Percentiles rank a stretch among this genome's conserved stretches.
phyloP scores from a whole-genome alignment of 1,284 basidiomycete genomes.

The Xerocomus amazonicus region DNA sequence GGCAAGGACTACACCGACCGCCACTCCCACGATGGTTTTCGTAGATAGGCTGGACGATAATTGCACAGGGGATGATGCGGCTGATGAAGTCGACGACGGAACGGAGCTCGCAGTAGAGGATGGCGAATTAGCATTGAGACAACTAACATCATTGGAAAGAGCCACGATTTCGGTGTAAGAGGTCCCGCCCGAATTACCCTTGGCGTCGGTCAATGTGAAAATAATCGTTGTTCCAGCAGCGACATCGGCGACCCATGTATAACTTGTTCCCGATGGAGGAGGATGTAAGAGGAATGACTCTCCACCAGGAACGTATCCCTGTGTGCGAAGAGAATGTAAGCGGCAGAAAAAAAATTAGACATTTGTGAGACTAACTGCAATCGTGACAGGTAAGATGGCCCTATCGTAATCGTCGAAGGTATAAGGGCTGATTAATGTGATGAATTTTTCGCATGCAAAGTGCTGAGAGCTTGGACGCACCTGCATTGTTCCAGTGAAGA shows the following conservation, averaged over 20 bases:
- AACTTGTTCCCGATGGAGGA: conserved; percentile 41
- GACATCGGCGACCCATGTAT: conserved; percentile 56
- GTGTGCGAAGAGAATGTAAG: conserved; percentile 2
- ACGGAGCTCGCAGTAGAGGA: conserved; percentile 40
- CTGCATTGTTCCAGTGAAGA: conserved; percentile 60
- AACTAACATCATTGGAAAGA: conserved; percentile 47
- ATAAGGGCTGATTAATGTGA: conserved; percentile 44
- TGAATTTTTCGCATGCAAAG: conserved; percentile 8
- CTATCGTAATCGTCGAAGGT: conserved; percentile 45
- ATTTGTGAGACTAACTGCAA: conserved; percentile 42
- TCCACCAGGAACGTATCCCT: conserved; percentile 69
- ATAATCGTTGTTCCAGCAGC: conserved; percentile 57
- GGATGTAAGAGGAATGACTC: conserved; percentile 43
- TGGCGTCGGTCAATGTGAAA: conserved; percentile 59
- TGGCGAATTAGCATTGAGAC: conserved; percentile 51
- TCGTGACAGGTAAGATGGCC: conserved; percentile 58
- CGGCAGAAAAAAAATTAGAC: neutral
- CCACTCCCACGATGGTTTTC: conserved; percentile 53
- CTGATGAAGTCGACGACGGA: conserved; percentile 25
- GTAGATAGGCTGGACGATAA: conserved; percentile 33
- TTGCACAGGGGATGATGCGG: conserved; percentile 22
- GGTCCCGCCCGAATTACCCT: conserved; percentile 54
- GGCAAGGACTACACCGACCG: conserved; percentile 55
- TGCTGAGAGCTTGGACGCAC: conserved; percentile 34
- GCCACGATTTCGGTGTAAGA: conserved; percentile 50